A percentile compares a stretch with the other conserved stretches of the same genome.
Evolutionary conservation across 2,329 filamentous ascomycete species (phyloP).

Genomic region (Claviceps quebecensis): DNA sequence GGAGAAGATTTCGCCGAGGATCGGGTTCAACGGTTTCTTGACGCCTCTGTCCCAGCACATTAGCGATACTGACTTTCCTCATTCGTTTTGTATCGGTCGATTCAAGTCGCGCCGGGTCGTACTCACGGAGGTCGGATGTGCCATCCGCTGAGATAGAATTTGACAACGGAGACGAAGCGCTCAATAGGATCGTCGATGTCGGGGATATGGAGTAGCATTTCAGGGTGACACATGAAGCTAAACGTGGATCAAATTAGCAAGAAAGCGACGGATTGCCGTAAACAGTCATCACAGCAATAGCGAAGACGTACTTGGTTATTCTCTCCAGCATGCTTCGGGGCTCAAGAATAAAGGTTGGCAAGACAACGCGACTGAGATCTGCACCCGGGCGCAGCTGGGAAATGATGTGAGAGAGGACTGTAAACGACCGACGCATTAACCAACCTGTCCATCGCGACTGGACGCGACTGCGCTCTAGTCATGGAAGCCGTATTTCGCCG

Average conservation of each 20-base stretch:
- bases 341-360: constrained; percentile 96
- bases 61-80: neutral
- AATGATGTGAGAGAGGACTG: constrained; percentile 93
- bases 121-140: constrained; percentile 92
- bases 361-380: constrained; percentile 82
- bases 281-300: neutral
- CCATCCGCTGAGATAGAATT: constrained; percentile 97
- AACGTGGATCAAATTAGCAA: constrained; percentile 2
- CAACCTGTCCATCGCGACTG: neutral
- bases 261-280: neutral
- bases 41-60: constrained; percentile 51
- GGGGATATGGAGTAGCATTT: constrained; percentile 81
- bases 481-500: neutral
- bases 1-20: constrained; percentile 86
- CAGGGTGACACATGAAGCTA: constrained; percentile 98
- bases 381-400: constrained; percentile 91
- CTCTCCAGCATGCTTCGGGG: constrained; percentile 95
- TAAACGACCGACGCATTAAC: neutral
- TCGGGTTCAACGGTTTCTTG: constrained; percentile 95
- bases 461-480: neutral
- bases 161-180: constrained; percentile 88
- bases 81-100: neutral
- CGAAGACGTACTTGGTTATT: constrained; percentile 76
- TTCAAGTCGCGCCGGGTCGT: neutral
- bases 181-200: constrained; percentile 76